phyloP scores from a whole-genome alignment of 2,329 filamentous ascomycete genomes.

The Aurifilum marmelostoma region DNA sequence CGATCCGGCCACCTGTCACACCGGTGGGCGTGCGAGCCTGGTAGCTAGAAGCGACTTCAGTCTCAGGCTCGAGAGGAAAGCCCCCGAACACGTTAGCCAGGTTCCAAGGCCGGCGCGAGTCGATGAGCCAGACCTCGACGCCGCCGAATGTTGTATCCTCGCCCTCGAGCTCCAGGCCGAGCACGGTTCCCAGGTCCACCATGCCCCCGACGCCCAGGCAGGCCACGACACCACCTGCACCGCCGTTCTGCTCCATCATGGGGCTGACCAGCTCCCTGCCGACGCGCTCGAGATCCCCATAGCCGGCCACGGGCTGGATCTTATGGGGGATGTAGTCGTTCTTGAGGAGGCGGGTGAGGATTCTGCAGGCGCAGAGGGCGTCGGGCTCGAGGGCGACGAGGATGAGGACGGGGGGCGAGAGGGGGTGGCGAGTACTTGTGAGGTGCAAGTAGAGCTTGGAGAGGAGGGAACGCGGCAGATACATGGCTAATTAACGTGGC shows the following conservation, averaged over 20 bases:
- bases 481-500: conserved; percentile 63
- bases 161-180: conserved; percentile 73
- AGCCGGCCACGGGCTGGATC: conserved; percentile 91
- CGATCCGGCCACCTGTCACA: conserved; percentile 73
- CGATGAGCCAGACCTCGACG: conserved; percentile 95
- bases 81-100: conserved; percentile 90
- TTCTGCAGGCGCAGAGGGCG: conserved; percentile 91
- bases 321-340: conserved; percentile 98
- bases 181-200: conserved; percentile 79
- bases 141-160: conserved; percentile 72
- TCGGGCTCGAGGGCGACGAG: conserved; percentile 94
- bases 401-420: conserved; percentile 87
- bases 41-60: conserved; percentile 50
- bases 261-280: conserved; percentile 79
- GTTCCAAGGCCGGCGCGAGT: conserved; percentile 93
- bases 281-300: conserved; percentile 81
- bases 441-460: conserved; percentile 91
- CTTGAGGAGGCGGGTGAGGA: conserved; percentile 90
- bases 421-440: conserved; percentile 81
- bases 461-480: conserved; percentile 87
- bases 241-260: conserved; percentile 84
- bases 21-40: conserved; percentile 62
- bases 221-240: conserved; percentile 84
- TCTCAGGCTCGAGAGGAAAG: conserved; percentile 57
- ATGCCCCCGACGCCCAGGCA: conserved; percentile 92